Conservation (phyloP, 2,329 filamentous ascomycete species). For the Penicillium sp. region DNA sequence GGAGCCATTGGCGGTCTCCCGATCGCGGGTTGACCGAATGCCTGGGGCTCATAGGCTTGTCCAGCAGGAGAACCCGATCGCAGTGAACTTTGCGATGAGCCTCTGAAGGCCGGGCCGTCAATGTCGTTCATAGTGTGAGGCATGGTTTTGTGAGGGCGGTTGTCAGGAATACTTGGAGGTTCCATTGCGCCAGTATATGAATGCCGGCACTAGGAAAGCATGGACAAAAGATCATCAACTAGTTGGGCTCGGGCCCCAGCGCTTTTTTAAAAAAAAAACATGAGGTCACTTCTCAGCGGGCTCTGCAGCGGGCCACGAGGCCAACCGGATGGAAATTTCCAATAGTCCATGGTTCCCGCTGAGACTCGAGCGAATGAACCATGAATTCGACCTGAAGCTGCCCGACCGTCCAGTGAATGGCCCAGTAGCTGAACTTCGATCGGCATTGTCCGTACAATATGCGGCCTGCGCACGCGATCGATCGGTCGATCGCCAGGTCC, state of each 20-base stretch:
- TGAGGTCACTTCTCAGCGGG: neutral
- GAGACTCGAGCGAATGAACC: conserved; percentile 10
- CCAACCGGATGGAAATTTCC: neutral
- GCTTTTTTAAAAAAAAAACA: neutral
- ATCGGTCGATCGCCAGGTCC: conserved; percentile 19
- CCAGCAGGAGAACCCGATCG: neutral
- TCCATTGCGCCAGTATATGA: conserved; percentile 13
- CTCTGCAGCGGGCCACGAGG: neutral
- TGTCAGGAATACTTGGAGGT: conserved; percentile 18
- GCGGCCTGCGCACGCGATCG: conserved; percentile 12
- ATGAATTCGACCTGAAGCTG: conserved; percentile 3
- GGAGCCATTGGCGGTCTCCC: neutral
- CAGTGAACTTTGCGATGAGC: neutral
- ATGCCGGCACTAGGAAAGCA: neutral
- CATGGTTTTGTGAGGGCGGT: conserved; percentile 16
- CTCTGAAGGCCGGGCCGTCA: neutral
- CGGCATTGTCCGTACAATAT: conserved; percentile 5
- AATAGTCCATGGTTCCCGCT: neutral
- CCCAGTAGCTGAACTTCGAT: conserved; percentile 6
- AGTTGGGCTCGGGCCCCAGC: neutral
- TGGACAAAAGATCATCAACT: neutral
- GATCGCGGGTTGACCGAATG: conserved; percentile 5
- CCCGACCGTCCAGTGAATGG: neutral
- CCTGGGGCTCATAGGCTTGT: neutral
- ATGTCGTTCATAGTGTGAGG: conserved; percentile 12